Conservation (phyloP, 495 filamentous ascomycete species). For the Rusavskia elegans region DNA sequence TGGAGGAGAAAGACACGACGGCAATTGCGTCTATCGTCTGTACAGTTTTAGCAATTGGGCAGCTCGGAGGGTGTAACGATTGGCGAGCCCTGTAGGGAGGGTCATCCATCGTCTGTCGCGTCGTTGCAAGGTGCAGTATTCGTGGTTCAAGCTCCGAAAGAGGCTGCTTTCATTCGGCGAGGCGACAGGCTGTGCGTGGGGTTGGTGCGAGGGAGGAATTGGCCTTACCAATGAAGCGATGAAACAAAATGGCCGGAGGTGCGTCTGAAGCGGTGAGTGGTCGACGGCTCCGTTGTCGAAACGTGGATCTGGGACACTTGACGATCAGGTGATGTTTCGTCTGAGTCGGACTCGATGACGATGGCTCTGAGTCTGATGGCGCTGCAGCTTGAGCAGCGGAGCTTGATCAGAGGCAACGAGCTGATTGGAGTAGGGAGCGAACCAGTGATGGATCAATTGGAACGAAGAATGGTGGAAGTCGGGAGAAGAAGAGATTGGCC, state of each 20-base stretch:
- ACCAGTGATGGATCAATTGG: slow-evolving; percentile 3
- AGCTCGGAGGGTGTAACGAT: not conserved
- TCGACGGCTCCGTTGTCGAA: not conserved
- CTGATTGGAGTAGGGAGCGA: slow-evolving; percentile 14
- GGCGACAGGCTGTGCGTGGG: not conserved
- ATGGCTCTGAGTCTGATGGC: not conserved
- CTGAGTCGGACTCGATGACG: not conserved
- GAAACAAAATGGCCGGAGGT: slow-evolving; percentile 1
- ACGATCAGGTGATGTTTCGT: not conserved
- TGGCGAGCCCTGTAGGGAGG: slow-evolving; percentile 6
- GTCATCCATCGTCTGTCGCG: slow-evolving; percentile 7
- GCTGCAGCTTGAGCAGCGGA: slow-evolving; percentile 3
- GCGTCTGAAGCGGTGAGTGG: not conserved
- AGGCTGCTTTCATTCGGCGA: not conserved
- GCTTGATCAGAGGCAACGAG: slow-evolving; percentile 2
- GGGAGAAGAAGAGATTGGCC: not conserved
- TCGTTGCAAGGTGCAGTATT: not conserved
- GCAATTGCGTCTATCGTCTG: slow-evolving; percentile 1
- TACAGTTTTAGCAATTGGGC: not conserved
- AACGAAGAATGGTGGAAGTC: not conserved
- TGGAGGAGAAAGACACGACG: not conserved
- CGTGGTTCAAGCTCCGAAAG: not conserved
- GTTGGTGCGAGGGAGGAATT: not conserved
- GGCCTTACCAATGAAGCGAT: slow-evolving; percentile 4
- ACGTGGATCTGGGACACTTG: slow-evolving; percentile 6